Evolutionary conservation across 1,284 basidiomycete species (phyloP).

Genomic region (Moesziomyces sp.): DNA sequence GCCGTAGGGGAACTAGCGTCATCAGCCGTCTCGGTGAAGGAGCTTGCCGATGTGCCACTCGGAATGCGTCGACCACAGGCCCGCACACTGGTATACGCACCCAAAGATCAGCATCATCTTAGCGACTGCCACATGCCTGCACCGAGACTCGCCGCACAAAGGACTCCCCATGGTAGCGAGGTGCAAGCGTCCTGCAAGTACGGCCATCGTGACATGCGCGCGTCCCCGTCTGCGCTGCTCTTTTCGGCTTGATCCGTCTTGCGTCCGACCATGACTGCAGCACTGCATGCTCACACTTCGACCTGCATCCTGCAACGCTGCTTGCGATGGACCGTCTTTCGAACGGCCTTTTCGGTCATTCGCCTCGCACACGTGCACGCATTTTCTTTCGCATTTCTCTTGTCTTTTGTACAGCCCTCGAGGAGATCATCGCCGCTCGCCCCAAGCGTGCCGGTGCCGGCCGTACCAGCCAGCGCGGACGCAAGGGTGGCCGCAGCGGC

Average conservation of each 20-base stretch:
- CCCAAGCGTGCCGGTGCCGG: constrained; percentile 55
- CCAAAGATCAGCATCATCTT: no score
- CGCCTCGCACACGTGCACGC: background rate
- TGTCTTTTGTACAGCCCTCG: constrained; percentile 53
- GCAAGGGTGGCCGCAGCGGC: constrained; percentile 40
- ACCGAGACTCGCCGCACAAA: no score
- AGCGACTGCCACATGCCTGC: no score
- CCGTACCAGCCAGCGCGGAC: constrained; percentile 36
- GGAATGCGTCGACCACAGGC: background rate
- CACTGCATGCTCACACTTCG: background rate
- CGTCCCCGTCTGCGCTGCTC: background rate
- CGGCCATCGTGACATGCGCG: background rate
- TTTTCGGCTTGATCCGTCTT: background rate
- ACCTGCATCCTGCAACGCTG: background rate
- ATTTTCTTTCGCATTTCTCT: constrained; percentile 5
- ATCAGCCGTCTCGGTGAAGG: no score
- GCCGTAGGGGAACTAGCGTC: background rate
- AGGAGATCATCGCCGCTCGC: constrained; percentile 63
- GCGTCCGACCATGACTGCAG: background rate
- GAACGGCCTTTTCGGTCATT: background rate
- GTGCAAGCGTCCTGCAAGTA: background rate
- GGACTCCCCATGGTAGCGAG: background rate
- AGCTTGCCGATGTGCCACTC: background rate
- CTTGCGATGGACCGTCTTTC: background rate
- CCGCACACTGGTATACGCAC: no score